These are phyloP conservation scores for Tritrichomonas musculus DNA, from an alignment of 208 protist genomes.

Conservation along the genomic window DNA sequence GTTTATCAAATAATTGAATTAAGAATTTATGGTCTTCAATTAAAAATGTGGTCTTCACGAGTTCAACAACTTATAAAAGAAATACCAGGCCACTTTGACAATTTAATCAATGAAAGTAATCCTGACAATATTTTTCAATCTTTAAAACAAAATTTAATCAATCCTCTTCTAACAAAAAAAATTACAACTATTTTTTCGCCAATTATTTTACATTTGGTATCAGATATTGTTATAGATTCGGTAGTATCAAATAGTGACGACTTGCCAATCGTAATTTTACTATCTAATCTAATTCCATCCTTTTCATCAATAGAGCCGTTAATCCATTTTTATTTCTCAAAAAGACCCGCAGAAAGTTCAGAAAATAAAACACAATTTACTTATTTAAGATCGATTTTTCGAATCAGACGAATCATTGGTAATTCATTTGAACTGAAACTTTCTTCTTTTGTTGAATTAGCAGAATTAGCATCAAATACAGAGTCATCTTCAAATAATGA, in stretches of 20 bases:
- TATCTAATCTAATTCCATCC: background rate
- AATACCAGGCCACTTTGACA: background rate
- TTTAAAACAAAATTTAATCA: background rate
- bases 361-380: background rate
- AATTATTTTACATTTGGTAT: conserved; percentile 12
- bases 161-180: background rate
- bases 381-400: background rate
- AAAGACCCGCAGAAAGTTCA: background rate
- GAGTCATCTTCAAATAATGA: too few species aligned
- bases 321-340: background rate
- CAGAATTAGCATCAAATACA: background rate
- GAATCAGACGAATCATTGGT: background rate
- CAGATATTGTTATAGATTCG: background rate
- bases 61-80: background rate
- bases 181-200: conserved; percentile 1
- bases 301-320: conserved; percentile 6
- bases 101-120: background rate
- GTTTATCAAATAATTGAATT: too few species aligned
- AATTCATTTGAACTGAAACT: background rate
- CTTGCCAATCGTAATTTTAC: background rate
- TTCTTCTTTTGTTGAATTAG: background rate
- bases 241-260: background rate
- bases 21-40: background rate
- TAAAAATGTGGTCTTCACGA: background rate
- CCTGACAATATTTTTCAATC: background rate